Evolutionary conservation across 345 rosid species (phyloP).

Genomic region (Ceriops decandra): DNA sequence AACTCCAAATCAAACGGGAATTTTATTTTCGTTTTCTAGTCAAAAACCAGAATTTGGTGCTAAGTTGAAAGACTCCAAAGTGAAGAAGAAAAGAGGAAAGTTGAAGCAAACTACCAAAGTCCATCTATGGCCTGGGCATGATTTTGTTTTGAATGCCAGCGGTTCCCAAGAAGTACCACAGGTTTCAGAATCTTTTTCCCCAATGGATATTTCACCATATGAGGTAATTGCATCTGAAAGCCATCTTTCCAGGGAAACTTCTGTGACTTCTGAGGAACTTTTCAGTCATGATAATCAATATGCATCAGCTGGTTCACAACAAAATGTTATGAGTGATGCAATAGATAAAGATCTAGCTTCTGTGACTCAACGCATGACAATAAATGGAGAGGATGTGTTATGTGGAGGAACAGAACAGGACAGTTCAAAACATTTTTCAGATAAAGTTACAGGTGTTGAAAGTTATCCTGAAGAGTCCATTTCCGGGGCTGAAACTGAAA

Average conservation of each 20-base stretch:
- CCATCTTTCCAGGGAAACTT: conserved; percentile 43
- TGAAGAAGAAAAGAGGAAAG: conserved; percentile 61
- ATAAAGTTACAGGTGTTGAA: conserved; percentile 35
- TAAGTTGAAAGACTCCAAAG: conserved; percentile 41
- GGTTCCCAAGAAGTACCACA: conserved; percentile 44
- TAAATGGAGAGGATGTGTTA: conserved; percentile 38
- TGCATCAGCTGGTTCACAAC: conserved; percentile 34
- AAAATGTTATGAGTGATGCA: conserved; percentile 32
- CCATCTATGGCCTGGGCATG: conserved; percentile 48
- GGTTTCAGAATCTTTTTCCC: conserved; percentile 61
- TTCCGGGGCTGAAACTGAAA: conserved; percentile 80
- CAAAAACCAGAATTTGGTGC: conserved; percentile 56
- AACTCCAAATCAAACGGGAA: conserved; percentile 46
- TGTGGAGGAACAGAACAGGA: conserved; percentile 31
- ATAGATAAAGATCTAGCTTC: conserved; percentile 55
- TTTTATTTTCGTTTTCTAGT: conserved; percentile 42
- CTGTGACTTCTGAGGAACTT: conserved; percentile 61
- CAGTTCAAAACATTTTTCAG: conserved; percentile 28
- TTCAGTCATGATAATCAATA: conserved; percentile 29
- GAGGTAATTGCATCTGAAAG: conserved; percentile 42
- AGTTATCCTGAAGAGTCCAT: conserved; percentile 42
- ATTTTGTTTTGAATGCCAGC: conserved; percentile 44
- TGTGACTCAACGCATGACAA: conserved; percentile 62
- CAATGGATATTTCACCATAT: conserved; percentile 84
- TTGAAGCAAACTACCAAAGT: conserved; percentile 50